Base-by-base conservation (phyloP, 257 asterid species). In the Scutellaria barbata region DNA sequence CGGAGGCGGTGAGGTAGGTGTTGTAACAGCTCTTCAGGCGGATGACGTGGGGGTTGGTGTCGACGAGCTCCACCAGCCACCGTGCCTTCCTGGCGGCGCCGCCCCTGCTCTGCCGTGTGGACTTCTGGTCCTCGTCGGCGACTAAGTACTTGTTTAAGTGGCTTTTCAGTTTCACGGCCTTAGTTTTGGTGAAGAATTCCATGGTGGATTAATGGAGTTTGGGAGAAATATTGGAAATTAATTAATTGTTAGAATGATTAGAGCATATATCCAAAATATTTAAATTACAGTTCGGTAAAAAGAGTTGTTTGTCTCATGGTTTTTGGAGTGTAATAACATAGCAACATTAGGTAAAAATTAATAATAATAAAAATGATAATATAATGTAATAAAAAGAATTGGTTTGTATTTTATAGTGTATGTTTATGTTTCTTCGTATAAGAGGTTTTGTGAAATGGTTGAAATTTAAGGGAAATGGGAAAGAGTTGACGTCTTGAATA, bases 11-110 rank as follows among this genome's bases (percentile, higher is more conserved):
- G 54, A 95, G 85, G 78, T 95, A 95, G 18, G 86, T 83, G 69
- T 79, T 79, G 77, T 84, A 82, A 78, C 89, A 83, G 79, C 90
- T 92, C 56, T 86, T 91, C 10, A 95, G 92, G 37, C 95, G 95
- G 57, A 95, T 42, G 74, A 79, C 74, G 50, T 73, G 72, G 57
- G 69, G 72, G 71, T 80, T 83, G 25, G 74, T 70, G 30, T 86
- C 92, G 39, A 91, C 90, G 42, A 83, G 79, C 79, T 94, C 99
- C 61, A 94, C 93, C 57, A 81, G 70, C 98, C 99, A 95, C 77
- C 98, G 89, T 17, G 94, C 88, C 41, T 64, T 76, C 51, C 85
- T 63, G 2, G 87, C 72, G 66, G 78, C 75, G 72, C 90, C 96
- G 85, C 54, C 66, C 5, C 88, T 67, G 89, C 96, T 88, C 80